These are phyloP conservation scores for Gentiana straminea DNA, from an alignment of 257 asterid species.

Conservation along the genomic window DNA sequence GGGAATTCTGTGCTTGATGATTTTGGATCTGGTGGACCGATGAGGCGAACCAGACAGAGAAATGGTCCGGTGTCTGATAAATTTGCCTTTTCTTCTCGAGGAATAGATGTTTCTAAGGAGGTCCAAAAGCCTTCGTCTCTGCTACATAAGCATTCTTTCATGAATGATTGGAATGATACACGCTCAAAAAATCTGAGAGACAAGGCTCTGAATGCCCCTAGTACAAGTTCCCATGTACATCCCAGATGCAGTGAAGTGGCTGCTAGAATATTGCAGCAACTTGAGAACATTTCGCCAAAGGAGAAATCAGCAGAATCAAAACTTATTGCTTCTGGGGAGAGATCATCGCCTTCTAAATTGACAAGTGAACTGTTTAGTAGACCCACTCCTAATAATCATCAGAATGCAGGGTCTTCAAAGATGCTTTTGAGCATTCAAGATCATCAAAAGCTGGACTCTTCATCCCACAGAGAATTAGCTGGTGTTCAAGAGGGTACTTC, in stretches of 20 bases:
- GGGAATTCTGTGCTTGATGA: constrained; percentile 71
- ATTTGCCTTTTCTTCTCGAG: constrained; percentile 20
- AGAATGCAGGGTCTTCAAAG: too few relatives aligned
- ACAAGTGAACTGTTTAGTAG: too few relatives aligned
- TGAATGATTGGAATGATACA: constrained; percentile 19
- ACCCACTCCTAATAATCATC: too few relatives aligned
- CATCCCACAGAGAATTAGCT: neutral
- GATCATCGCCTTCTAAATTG: too few relatives aligned
- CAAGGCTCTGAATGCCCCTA: constrained; percentile 31
- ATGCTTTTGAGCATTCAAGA: too few relatives aligned
- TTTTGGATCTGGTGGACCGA: constrained; percentile 61
- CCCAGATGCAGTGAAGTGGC: constrained; percentile 67
- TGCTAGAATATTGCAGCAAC: constrained; percentile 69
- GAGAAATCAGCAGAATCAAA: constrained; percentile 43
- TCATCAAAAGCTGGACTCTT: neutral
- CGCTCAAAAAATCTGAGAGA: constrained; percentile 29
- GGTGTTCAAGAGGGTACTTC: neutral
- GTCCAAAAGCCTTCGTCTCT: constrained; percentile 8
- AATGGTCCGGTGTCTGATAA: constrained; percentile 38
- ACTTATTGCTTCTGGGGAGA: too few relatives aligned
- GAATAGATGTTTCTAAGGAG: constrained; percentile 35
- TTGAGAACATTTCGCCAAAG: constrained; percentile 62
- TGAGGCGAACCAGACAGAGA: constrained; percentile 75
- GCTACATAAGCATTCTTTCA: constrained; percentile 26
- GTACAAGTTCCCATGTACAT: constrained; percentile 45